Conservation (phyloP, 1,139 yeast genomes). For the Nakaseomyces delphensis region DNA sequence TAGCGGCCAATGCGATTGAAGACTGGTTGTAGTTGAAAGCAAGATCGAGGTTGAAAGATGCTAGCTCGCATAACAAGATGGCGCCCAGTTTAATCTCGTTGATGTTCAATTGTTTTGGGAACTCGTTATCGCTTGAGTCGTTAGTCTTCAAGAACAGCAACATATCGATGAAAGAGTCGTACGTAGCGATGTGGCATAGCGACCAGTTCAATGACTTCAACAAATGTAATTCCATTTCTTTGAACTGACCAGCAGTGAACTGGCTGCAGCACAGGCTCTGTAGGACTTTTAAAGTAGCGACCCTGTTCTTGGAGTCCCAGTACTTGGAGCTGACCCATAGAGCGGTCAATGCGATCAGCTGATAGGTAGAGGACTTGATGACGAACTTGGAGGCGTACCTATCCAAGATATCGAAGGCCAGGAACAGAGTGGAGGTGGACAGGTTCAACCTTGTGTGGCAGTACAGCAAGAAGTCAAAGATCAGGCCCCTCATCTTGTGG, state of each 20-base stretch:
- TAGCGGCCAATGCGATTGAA: constrained; percentile 49
- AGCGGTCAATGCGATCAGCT: constrained; percentile 59
- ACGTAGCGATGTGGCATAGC: constrained; percentile 39
- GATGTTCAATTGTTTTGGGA: constrained; percentile 20
- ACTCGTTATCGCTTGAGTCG: constrained; percentile 15
- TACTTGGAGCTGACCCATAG: constrained; percentile 70
- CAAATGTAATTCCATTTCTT: constrained; percentile 62
- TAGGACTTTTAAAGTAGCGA: constrained; percentile 47
- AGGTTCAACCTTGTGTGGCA: constrained; percentile 71
- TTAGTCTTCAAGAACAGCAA: constrained; percentile 33
- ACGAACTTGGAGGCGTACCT: constrained; percentile 83
- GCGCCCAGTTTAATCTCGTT: constrained; percentile 49
- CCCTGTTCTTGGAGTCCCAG: constrained; percentile 57
- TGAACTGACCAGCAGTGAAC: constrained; percentile 49
- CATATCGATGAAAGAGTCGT: constrained; percentile 54
- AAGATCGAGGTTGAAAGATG: constrained; percentile 53
- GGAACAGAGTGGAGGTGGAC: constrained; percentile 69
- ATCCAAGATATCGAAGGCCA: constrained; percentile 77
- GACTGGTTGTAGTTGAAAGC: constrained; percentile 49
- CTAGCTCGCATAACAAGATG: constrained; percentile 54
- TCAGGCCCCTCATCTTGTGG: constrained; percentile 23
- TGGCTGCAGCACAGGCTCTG: constrained; percentile 49
- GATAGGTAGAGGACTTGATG: constrained; percentile 58
- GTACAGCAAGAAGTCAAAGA: constrained; percentile 79
- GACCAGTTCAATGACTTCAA: constrained; percentile 35